Conservation (phyloP, 345 rosid species). For the Brassica carinata region DNA sequence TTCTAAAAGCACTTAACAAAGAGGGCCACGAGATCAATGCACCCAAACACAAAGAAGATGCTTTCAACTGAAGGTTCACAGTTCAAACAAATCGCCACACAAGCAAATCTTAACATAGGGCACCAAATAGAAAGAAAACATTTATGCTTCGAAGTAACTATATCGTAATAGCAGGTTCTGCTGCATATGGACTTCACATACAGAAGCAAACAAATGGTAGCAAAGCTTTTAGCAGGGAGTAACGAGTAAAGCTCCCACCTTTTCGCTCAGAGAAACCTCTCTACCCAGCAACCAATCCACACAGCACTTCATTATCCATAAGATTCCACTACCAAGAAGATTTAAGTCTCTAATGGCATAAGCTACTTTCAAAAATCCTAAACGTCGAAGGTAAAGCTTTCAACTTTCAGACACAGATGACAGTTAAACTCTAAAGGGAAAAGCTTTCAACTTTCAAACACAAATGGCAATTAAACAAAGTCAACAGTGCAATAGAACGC, state of each 20-base stretch:
- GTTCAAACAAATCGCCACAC: neutral
- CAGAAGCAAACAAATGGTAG: constrained; percentile 17
- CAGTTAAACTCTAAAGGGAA: neutral
- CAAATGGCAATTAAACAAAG: constrained; percentile 2
- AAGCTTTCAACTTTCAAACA: neutral
- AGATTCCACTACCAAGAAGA: neutral
- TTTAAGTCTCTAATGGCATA: neutral
- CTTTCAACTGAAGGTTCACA: neutral
- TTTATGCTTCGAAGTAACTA: neutral
- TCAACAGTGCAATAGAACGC: neutral
- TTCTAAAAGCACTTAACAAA: constrained; percentile 1
- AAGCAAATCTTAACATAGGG: neutral
- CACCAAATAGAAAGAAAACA: constrained; percentile 11
- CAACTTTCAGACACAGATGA: constrained; percentile 2
- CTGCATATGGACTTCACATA: neutral
- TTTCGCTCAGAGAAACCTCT: neutral
- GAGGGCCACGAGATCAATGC: constrained; percentile 2
- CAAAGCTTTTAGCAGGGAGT: neutral
- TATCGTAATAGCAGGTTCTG: neutral
- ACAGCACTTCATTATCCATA: neutral
- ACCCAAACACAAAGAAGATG: constrained; percentile 3
- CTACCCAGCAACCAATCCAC: constrained; percentile 9
- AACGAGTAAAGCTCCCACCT: constrained; percentile 24
- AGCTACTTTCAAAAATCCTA: neutral
- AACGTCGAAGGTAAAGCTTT: neutral